Base-by-base conservation (phyloP, 1,139 yeast species). In the Hyphopichia buzzinii region DNA sequence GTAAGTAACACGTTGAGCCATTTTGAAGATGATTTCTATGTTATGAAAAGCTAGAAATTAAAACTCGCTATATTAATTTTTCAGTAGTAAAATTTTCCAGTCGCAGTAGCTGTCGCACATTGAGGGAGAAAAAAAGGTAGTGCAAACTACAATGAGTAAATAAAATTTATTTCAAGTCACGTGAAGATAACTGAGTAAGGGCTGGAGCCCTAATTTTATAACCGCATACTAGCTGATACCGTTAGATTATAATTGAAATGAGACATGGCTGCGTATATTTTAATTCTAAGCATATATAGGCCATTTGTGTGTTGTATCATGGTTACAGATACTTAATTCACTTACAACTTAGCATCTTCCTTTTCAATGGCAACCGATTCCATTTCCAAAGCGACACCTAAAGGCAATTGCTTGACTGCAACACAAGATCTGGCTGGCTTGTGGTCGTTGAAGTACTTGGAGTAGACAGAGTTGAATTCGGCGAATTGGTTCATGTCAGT, bases 381-480 rank as follows among this genome's bases (percentile, higher is more conserved):
- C 65, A 76, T 65, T 62, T 80, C 81, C 50, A 84, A 75, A 40
- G 77, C 84, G 42, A 81, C 87, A 40, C 88, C 87, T 59, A 89
- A 77, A 43, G 97, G 97, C 56, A 89, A 79, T 44, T 79, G 79
- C 60, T 79, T 81, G 46, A 88, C 97, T 31, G 96, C 96, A 49
- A 89, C 95, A 72, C 96, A 88, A 2, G 96, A 85, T 74, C 97
- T 85, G 27, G 97, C 96, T 38, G 97, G 97, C 66, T 84, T 85
- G 72, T 86, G 95, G 39, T 70, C 74, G 58, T 61, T 72, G 70
- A 90, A 89, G 66, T 84, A 85, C 63, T 84, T 82, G 45, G 77
- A 81, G 65, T 89, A 90, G 37, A 86, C 92, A 48, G 74, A 75
- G 67, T 90, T 90, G 72, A 90, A 86, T 48, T 79, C 84, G 42